Evolutionary conservation across 2,329 filamentous ascomycete species (phyloP).

Genomic region (Rosellinia necatrix): DNA sequence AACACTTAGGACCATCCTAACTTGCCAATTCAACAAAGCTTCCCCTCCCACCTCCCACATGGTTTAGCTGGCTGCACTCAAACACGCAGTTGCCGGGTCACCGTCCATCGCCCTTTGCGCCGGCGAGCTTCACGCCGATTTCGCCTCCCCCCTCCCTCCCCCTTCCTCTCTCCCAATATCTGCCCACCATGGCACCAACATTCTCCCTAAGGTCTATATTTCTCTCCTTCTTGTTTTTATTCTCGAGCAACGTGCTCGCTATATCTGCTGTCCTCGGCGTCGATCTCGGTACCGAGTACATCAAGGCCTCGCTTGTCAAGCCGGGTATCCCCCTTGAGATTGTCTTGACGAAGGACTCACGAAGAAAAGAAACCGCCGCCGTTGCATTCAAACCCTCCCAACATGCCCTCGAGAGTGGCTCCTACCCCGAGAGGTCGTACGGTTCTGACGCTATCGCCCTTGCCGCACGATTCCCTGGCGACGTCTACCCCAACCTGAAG

Average conservation of each 20-base stretch:
- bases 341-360: slow-evolving; percentile 95
- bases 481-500: slow-evolving; percentile 96
- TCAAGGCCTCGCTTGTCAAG: slow-evolving; percentile 95
- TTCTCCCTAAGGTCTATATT: slow-evolving; percentile 44
- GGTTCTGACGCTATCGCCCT: slow-evolving; percentile 90
- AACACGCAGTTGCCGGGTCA: slow-evolving; percentile 20
- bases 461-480: slow-evolving; percentile 83
- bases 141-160: slow-evolving; percentile 34
- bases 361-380: slow-evolving; percentile 90
- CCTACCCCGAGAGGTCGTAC: slow-evolving; percentile 87
- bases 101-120: slow-evolving; percentile 7
- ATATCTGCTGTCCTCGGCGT: slow-evolving; percentile 82
- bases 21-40: neutral
- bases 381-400: slow-evolving; percentile 91
- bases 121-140: slow-evolving; percentile 38
- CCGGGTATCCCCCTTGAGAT: slow-evolving; percentile 97
- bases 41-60: neutral
- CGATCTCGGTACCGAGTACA: slow-evolving; percentile 93
- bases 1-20: slow-evolving; percentile 4
- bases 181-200: slow-evolving; percentile 46
- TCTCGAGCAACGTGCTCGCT: slow-evolving; percentile 56
- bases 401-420: slow-evolving; percentile 62
- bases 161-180: slow-evolving; percentile 27
- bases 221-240: slow-evolving; percentile 48
- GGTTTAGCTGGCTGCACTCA: slow-evolving; percentile 2